Percentiles rank a stretch among this genome's conserved stretches.
These are phyloP conservation scores for Exutisphaerella laricina DNA, from an alignment of 2,329 filamentous ascomycete genomes.

Conservation along the genomic window DNA sequence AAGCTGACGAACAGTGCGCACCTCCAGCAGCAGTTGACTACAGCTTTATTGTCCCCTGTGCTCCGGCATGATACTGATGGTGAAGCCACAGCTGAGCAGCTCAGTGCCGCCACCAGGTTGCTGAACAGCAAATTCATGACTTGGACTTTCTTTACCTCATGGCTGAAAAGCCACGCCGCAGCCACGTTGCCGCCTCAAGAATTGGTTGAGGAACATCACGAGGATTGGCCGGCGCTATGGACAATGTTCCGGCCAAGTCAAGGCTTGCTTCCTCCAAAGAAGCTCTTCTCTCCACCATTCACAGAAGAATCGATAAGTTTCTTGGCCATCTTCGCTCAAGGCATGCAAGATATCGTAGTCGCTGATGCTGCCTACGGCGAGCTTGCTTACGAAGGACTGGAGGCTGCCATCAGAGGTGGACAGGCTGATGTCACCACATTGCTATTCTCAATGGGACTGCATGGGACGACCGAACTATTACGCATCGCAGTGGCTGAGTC, in stretches of 20 bases:
- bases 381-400: constrained; percentile 26
- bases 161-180: constrained; percentile 15
- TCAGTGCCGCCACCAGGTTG: constrained; percentile 24
- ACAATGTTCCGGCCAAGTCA: constrained; percentile 15
- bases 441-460: constrained; percentile 24
- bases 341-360: constrained; percentile 9
- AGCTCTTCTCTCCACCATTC: constrained; percentile 17
- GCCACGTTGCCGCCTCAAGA: background rate
- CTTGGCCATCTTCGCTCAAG: constrained; percentile 11
- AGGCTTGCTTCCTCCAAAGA: constrained; percentile 22
- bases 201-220: constrained; percentile 3
- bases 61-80: constrained; percentile 3
- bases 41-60: constrained; percentile 21
- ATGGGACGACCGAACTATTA: constrained; percentile 25
- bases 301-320: constrained; percentile 13
- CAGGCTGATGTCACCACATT: constrained; percentile 19
- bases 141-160: constrained; percentile 30
- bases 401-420: constrained; percentile 25
- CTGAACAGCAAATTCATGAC: constrained; percentile 33
- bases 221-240: constrained; percentile 12
- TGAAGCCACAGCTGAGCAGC: constrained; percentile 10
- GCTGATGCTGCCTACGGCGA: constrained; percentile 24
- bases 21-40: constrained; percentile 26
- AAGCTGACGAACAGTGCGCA: constrained; percentile 30
- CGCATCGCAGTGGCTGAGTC: constrained; percentile 29